Base-by-base conservation (phyloP, 257 asterid species). In the Mitragyna speciosa region DNA sequence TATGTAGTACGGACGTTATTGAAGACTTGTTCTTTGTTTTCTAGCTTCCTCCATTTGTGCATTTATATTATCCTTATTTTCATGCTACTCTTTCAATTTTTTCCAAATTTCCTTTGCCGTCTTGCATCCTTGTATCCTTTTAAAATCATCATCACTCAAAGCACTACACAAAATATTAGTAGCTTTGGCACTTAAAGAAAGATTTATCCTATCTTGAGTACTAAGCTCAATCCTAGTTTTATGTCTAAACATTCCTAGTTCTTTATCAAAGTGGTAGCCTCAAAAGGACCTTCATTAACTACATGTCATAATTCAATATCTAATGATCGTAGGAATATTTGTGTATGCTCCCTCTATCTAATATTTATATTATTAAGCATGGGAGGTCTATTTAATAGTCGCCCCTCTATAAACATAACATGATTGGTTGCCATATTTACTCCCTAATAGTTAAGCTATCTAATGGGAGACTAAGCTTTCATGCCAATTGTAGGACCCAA, bases 191-290 rank as follows among this genome's bases (percentile, higher is more conserved):
- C 22, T 58, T 20, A 58, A 58, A 20, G 65, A 20, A 5, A 58
- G 11, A 58, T 58, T 4, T 20, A 5, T 22, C 8, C 11, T 58
- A 58, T 20, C 28, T 7, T 20, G 0, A 0, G 0, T 20, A 20
- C 11, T 20, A 5, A 58, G 20, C 4, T 58, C 65, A 3, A 6
- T 7, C 2, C 28, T 58, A 4, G 1, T 6, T 7, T 58, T 58
- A 6, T 2, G 2, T 58, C 65, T 22, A 19, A 0, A 0, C 2
- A 2, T 3, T 0, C 20, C 26, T 4, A 5, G 0, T 6, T 20
- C 12, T 4, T 20, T 12, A 20, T 20, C 65, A 20, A 4, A 6
- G 20, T 58, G 7, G 12, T 19, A 2, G 28, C 2, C 0, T 24
- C 28, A 58, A 19, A 58, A 22, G 65, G 12, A 2, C 65, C 65